Conservation (phyloP, 1,284 basidiomycete species). For the Cryptococcus amylolentus region DNA sequence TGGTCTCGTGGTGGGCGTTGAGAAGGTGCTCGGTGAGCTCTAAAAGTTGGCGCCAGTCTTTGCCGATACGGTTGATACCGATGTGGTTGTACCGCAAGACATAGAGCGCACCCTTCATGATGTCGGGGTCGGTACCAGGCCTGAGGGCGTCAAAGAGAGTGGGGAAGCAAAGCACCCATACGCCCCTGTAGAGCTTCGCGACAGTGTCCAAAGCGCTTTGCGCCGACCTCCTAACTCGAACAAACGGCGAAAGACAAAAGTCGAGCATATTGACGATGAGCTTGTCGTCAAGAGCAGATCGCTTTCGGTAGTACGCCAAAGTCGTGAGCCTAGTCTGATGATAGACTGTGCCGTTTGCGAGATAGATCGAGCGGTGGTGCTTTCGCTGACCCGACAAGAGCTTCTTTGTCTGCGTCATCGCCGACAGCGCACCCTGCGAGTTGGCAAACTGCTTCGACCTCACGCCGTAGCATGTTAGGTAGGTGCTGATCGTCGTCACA, state of each 20-base stretch:
- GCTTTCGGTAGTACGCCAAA: slow-evolving; percentile 64
- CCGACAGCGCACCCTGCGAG: slow-evolving; percentile 34
- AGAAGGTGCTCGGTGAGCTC: slow-evolving; percentile 69
- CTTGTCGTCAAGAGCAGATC: slow-evolving; percentile 74
- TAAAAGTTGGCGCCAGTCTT: slow-evolving; percentile 66
- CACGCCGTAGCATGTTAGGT: slow-evolving; percentile 43
- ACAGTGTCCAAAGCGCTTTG: slow-evolving; percentile 40
- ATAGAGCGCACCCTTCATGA: slow-evolving; percentile 94
- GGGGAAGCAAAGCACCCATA: slow-evolving; percentile 69
- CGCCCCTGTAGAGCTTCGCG: slow-evolving; percentile 71
- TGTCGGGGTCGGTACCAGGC: slow-evolving; percentile 80
- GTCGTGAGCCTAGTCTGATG: slow-evolving; percentile 44
- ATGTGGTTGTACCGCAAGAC: slow-evolving; percentile 56
- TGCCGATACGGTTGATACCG: slow-evolving; percentile 34
- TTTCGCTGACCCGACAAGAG: slow-evolving; percentile 44
- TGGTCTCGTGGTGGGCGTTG: slow-evolving; percentile 85
- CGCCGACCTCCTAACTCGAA: slow-evolving; percentile 55
- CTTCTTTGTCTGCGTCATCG: slow-evolving; percentile 37
- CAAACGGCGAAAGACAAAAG: slow-evolving; percentile 79
- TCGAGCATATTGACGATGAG: slow-evolving; percentile 75
- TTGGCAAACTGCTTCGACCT: slow-evolving; percentile 41
- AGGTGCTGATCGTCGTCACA: slow-evolving; percentile 48
- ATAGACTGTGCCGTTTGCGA: slow-evolving; percentile 38
- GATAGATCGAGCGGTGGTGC: slow-evolving; percentile 41
- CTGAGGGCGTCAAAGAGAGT: slow-evolving; percentile 68